Percentiles rank a stretch among this genome's conserved stretches.
phyloP scores from a whole-genome alignment of 768 basidiomycete species.

The Amanita fuliginea region DNA sequence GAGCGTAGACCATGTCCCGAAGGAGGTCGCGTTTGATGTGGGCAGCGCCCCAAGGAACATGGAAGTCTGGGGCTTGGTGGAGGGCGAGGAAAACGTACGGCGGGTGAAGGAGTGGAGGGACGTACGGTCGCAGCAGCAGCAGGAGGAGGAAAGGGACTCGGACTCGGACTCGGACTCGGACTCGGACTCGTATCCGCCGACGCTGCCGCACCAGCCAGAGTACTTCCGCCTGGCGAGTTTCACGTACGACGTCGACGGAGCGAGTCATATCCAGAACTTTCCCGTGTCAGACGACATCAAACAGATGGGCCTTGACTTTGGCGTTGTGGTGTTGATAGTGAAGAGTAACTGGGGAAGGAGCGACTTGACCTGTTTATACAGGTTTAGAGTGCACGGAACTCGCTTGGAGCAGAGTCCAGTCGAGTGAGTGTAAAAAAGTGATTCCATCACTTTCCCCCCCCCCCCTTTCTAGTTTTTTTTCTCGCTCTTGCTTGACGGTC shows the following conservation, averaged over 20 bases:
- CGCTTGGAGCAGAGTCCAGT: conserved; percentile 29
- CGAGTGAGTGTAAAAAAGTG: not conserved
- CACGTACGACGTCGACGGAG: conserved; percentile 48
- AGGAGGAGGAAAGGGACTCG: conserved; percentile 9
- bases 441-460: not conserved
- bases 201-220: conserved; percentile 32
- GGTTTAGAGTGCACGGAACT: conserved; percentile 70
- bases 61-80: conserved; percentile 88
- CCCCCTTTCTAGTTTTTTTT: not conserved
- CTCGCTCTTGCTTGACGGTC: not conserved
- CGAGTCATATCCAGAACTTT: conserved; percentile 69
- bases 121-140: conserved; percentile 23
- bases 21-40: conserved; percentile 74
- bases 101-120: conserved; percentile 48
- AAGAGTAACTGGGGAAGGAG: conserved; percentile 81
- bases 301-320: conserved; percentile 71
- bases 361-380: conserved; percentile 83
- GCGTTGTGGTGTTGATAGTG: conserved; percentile 70
- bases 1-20: conserved; percentile 82
- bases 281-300: conserved; percentile 56
- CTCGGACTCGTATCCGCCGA: conserved; percentile 28
- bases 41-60: conserved; percentile 74
- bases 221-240: conserved; percentile 62
- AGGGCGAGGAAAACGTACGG: conserved; percentile 59
- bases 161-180: conserved; percentile 19